Conservation (phyloP, 116 monocot species). For the Posidonia oceanica region DNA sequence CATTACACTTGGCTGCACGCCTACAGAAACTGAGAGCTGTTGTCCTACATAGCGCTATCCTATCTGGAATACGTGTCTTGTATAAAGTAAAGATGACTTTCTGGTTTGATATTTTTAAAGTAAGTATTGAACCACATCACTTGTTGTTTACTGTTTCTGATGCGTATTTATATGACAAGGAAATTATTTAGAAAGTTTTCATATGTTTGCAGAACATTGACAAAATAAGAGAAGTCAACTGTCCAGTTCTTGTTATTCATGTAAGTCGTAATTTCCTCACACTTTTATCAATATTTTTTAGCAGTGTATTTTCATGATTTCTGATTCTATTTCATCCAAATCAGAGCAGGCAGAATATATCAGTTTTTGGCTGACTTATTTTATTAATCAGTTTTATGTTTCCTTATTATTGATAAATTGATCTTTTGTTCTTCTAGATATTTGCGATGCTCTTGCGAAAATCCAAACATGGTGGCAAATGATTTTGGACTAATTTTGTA, state of each 20-base stretch:
- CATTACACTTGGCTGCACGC: conserved; percentile 66
- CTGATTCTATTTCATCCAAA: background rate
- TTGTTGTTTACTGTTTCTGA: background rate
- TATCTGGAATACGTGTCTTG: conserved; percentile 84
- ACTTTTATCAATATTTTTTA: background rate
- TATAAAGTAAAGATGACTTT: conserved; percentile 80
- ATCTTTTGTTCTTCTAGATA: too few species aligned
- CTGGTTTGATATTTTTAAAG: conserved; percentile 97
- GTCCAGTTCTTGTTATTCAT: conserved; percentile 9
- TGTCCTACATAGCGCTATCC: conserved; percentile 85
- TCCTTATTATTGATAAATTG: too few species aligned
- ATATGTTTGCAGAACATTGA: conserved; percentile 6
- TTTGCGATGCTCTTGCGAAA: too few species aligned
- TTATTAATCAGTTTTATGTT: too few species aligned
- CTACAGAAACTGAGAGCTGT: conserved; percentile 55
- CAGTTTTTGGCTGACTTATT: too few species aligned
- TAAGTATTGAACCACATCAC: conserved; percentile 9
- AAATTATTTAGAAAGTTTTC: background rate
- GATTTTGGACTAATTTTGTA: too few species aligned
- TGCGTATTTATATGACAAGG: background rate
- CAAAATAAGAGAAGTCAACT: conserved; percentile 4
- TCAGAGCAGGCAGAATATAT: background rate
- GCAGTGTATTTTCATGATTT: too few species aligned
- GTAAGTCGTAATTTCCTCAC: background rate
- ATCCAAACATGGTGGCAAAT: too few species aligned